These are phyloP conservation scores for Sporothrix inflata DNA, from an alignment of 2,329 filamentous ascomycete genomes.

Conservation along the genomic window DNA sequence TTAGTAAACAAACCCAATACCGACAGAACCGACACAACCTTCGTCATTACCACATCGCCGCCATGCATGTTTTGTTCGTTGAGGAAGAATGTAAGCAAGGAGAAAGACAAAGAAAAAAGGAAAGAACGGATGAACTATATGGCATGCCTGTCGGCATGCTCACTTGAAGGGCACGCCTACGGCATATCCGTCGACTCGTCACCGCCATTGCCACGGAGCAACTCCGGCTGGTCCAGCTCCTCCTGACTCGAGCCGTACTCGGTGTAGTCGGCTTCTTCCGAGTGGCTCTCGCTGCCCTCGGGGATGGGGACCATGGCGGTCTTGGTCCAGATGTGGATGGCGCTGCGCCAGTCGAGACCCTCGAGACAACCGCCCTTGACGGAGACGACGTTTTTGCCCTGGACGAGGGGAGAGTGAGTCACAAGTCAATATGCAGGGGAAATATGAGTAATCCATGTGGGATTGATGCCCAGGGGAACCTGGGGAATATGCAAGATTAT, in stretches of 20 bases:
- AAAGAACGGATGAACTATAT: too few species aligned
- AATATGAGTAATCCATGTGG: neutral
- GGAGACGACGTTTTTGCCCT: slow-evolving; percentile 63
- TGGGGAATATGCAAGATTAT: slow-evolving; percentile 1
- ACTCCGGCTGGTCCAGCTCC: slow-evolving; percentile 50
- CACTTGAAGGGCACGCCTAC: neutral
- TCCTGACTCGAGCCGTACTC: slow-evolving; percentile 52
- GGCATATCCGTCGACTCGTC: slow-evolving; percentile 30
- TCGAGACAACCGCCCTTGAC: slow-evolving; percentile 71
- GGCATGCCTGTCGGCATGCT: neutral
- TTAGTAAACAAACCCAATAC: neutral
- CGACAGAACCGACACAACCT: neutral
- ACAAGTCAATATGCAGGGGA: neutral
- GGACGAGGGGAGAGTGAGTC: neutral
- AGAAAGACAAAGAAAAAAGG: neutral
- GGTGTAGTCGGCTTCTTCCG: slow-evolving; percentile 54
- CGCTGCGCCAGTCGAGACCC: slow-evolving; percentile 61
- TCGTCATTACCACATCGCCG: neutral
- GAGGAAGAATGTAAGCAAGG: neutral
- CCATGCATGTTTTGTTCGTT: neutral
- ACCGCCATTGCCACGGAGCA: slow-evolving; percentile 26
- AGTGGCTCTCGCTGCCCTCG: slow-evolving; percentile 61
- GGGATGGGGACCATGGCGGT: slow-evolving; percentile 70
- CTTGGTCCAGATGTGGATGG: slow-evolving; percentile 70
- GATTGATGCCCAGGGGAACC: neutral